phyloP scores from a whole-genome alignment of 176 grass and related monocot genomes.

The Ananas comosus region DNA sequence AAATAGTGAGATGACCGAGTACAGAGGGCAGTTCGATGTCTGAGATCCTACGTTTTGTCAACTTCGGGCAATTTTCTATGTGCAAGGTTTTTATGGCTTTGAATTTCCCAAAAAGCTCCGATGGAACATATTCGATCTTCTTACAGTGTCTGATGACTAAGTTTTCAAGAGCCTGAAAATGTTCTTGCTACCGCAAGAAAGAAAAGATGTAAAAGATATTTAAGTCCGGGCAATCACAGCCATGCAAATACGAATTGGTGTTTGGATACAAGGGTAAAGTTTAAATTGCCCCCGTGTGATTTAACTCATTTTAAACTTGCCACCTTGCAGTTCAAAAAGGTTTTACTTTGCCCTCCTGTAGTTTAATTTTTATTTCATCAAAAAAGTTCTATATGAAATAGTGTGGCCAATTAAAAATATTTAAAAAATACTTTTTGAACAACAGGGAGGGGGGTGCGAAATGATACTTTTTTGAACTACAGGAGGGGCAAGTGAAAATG shows the following conservation, averaged over 20 bases:
- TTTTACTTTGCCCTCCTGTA: no score
- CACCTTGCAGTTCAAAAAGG: no score
- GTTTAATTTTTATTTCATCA: no score
- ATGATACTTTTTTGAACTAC: no score
- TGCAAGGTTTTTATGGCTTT: neutral
- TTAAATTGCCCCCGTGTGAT: neutral
- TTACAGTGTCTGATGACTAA: neutral
- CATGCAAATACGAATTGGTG: no score
- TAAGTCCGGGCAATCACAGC: neutral
- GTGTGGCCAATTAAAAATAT: no score
- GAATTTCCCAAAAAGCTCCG: neutral
- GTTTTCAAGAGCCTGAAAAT: neutral
- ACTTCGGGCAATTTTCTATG: neutral
- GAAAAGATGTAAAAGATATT: neutral
- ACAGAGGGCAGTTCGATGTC: neutral
- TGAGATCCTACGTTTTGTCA: neutral
- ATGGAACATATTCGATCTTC: neutral
- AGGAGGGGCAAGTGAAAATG: no score
- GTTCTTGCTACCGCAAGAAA: neutral
- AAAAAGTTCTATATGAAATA: no score
- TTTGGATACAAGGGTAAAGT: neutral
- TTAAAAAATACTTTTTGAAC: no score
- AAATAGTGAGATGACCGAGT: neutral
- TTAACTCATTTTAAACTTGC: no score
- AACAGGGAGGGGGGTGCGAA: no score